Evolutionary conservation across 805 yeast species (phyloP).

Genomic region (Kazachstania psychrophila): DNA sequence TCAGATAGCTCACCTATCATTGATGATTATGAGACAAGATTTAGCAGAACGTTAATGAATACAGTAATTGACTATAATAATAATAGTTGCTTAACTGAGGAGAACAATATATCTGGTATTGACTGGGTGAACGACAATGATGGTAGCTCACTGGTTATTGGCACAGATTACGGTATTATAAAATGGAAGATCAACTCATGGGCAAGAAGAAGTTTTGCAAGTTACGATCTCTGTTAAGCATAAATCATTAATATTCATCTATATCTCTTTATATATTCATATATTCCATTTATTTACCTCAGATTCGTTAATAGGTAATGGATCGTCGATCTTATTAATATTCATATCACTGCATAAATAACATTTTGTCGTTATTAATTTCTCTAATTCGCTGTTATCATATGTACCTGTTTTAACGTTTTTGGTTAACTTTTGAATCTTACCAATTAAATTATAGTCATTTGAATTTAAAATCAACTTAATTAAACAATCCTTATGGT

Average conservation of each 20-base stretch:
- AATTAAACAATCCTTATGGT: conserved; percentile 83
- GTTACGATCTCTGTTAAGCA: conserved; percentile 37
- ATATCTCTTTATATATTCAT: conserved; percentile 12
- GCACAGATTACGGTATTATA: conserved; percentile 57
- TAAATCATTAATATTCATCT: background rate
- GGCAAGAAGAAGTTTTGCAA: conserved; percentile 53
- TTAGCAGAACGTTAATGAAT: background rate
- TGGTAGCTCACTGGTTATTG: conserved; percentile 48
- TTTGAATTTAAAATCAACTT: conserved; percentile 49
- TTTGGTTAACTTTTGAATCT: conserved; percentile 38
- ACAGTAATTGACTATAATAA: conserved; percentile 5
- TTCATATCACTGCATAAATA: conserved; percentile 67
- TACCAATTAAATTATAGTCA: conserved; percentile 57
- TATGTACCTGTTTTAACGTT: conserved; percentile 14
- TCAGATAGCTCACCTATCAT: too few relatives aligned
- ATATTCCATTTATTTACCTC: conserved; percentile 44
- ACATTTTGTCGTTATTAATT: conserved; percentile 54
- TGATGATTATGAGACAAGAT: too few relatives aligned
- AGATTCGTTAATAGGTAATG: conserved; percentile 36
- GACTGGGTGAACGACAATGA: conserved; percentile 45
- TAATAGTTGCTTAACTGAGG: conserved; percentile 18
- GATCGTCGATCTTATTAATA: conserved; percentile 60
- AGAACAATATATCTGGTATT: conserved; percentile 51
- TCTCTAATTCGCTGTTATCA: conserved; percentile 41
- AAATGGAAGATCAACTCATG: conserved; percentile 62